Evolutionary conservation across 2,329 filamentous ascomycete species (phyloP), one percentile per base, ranked within the genome.

Genomic region (Penicillium decumbens): DNA sequence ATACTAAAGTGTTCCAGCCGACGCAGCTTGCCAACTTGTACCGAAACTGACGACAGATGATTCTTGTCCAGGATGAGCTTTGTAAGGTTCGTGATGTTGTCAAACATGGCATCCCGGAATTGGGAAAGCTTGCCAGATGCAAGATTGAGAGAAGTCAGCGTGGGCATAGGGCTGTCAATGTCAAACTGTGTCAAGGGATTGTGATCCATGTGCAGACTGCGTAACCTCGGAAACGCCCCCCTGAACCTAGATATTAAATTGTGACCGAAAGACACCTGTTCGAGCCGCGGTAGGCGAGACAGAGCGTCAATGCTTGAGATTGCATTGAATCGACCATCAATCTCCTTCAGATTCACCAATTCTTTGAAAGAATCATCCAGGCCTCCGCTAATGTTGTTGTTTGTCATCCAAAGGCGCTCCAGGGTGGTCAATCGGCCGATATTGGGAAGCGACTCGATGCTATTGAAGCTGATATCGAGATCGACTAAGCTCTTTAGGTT

Each of bases 131-230:
- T 95, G 5, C 88, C 90, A 46, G 90, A 92, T 6, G 91, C 93
- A 47, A 98, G 77, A 62, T 95, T 97, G 44, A 98, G 78, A 15
- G 85, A 83, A 55, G 89, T 92, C 28, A 98, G 74, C 0, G 89
- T 92, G 13, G 89, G 87, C 13, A 95, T 83, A 2, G 87, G 80
- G 29, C 81, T 78, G 41, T 80, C 82, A 37, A 98, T 81, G 60
- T 95, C 89, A 58, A 98, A 98, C 54, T 90, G 89, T 13, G 93
- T 97, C 54, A 98, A 83, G 0, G 93, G 93, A 65, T 95, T 97
- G 53, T 93, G 91, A 67, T 98, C 95, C 55, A 98, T 77, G 63
- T 92, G 89, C 47, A 98, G 76, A 33, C 87, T 85, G 49, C 90
- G 84, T 20, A 98, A 81, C 57, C 85, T 87, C 40, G 88, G 80